Conservation (phyloP, 306 rosid genomes). For the Cicer arietinum region DNA sequence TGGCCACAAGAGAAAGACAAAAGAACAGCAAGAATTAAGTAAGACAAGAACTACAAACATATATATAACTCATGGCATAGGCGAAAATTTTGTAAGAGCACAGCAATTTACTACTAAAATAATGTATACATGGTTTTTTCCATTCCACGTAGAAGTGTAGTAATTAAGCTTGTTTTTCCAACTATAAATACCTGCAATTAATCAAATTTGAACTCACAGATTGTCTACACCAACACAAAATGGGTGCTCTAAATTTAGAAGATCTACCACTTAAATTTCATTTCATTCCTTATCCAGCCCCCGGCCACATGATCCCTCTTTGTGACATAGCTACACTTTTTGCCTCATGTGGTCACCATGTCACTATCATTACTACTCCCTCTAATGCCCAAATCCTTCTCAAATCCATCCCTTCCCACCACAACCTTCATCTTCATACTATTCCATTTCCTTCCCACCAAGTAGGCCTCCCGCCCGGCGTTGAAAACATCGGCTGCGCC, state of each 20-base stretch:
- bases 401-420: slow-evolving; percentile 20
- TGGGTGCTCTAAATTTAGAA: slow-evolving; percentile 12
- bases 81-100: not conserved
- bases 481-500: slow-evolving; percentile 24
- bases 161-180: not conserved
- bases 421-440: not conserved
- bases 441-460: slow-evolving; percentile 36
- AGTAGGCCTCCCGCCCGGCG: slow-evolving; percentile 37
- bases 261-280: slow-evolving; percentile 27
- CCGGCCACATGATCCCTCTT: slow-evolving; percentile 47
- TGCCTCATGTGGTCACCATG: slow-evolving; percentile 44
- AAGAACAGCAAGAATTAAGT: not conserved
- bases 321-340: slow-evolving; percentile 50
- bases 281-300: slow-evolving; percentile 45
- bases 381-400: slow-evolving; percentile 39
- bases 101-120: not conserved
- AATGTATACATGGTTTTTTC: slow-evolving; percentile 1
- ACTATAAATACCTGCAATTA: not conserved
- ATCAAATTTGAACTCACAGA: not conserved
- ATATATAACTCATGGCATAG: not conserved
- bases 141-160: too few relatives aligned
- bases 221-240: not conserved
- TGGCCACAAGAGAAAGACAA: not conserved
- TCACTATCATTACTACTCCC: slow-evolving; percentile 54
- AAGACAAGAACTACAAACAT: not conserved